Evolutionary conservation across 2,329 filamentous ascomycete species (phyloP).

Genomic region (Claviceps capensis): DNA sequence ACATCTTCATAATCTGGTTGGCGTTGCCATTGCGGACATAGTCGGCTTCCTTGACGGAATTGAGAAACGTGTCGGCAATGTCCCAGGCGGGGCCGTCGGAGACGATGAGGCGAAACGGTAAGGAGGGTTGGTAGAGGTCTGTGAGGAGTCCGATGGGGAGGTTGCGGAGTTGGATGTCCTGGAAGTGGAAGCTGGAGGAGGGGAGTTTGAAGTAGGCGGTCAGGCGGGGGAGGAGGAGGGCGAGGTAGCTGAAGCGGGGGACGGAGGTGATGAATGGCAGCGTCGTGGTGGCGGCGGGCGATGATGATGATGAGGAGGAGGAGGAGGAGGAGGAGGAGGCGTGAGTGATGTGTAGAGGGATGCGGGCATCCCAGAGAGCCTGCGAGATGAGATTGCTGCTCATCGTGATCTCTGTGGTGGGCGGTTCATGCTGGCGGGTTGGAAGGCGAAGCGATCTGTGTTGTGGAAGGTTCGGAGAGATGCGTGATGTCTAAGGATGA

Average conservation of each 20-base stretch:
- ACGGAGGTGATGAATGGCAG: slow-evolving; percentile 39
- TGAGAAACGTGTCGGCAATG: slow-evolving; percentile 48
- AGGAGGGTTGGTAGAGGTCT: slow-evolving; percentile 40
- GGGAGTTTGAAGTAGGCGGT: slow-evolving; percentile 36
- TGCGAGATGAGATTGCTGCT: slow-evolving; percentile 22
- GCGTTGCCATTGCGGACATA: slow-evolving; percentile 79
- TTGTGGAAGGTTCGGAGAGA: background rate
- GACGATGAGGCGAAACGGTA: slow-evolving; percentile 43
- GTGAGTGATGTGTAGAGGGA: slow-evolving; percentile 43
- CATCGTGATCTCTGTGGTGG: background rate
- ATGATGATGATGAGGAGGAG: background rate
- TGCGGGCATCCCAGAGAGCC: slow-evolving; percentile 38
- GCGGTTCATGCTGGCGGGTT: slow-evolving; percentile 2
- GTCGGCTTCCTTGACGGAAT: slow-evolving; percentile 61
- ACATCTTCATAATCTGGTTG: slow-evolving; percentile 79
- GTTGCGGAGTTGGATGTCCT: slow-evolving; percentile 38
- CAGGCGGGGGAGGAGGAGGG: slow-evolving; percentile 41
- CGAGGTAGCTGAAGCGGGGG: slow-evolving; percentile 46
- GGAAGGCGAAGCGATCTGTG: no score
- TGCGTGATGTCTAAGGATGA: background rate
- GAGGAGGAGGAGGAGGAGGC: slow-evolving; percentile 27
- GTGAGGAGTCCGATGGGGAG: slow-evolving; percentile 39
- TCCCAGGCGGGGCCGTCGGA: slow-evolving; percentile 43
- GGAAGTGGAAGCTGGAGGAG: slow-evolving; percentile 46
- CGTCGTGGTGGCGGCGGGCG: slow-evolving; percentile 12